These are phyloP conservation scores for Hymenoscyphus infarciens DNA, from an alignment of 2,329 filamentous ascomycete species.

Conservation along the genomic window DNA sequence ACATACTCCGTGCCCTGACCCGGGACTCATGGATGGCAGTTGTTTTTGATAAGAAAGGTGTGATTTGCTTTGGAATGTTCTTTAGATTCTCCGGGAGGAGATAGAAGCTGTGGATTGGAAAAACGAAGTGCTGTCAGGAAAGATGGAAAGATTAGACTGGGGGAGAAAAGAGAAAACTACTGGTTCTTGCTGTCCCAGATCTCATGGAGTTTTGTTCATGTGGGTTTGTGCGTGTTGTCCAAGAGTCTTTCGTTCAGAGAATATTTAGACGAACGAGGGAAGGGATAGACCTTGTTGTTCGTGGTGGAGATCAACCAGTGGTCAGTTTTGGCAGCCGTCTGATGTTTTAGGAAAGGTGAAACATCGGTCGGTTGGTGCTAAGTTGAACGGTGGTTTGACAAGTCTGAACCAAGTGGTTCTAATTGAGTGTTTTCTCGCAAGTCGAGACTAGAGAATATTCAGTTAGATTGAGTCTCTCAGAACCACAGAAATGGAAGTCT, in stretches of 20 bases:
- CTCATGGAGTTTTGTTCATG: neutral
- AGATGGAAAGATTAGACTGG: neutral
- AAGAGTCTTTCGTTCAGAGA: neutral
- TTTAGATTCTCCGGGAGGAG: neutral
- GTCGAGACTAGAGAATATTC: neutral
- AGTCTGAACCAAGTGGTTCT: neutral
- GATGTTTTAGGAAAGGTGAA: neutral
- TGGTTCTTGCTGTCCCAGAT: neutral
- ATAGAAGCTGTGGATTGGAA: neutral
- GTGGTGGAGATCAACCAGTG: neutral
- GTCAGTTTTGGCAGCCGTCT: neutral
- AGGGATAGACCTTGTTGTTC: neutral
- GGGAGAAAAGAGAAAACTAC: neutral
- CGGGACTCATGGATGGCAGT: too few relatives aligned
- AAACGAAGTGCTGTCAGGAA: neutral
- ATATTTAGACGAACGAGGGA: neutral
- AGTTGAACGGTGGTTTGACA: neutral
- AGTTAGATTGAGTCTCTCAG: neutral
- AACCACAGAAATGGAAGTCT: too few relatives aligned
- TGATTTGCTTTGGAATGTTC: too few relatives aligned
- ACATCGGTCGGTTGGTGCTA: neutral
- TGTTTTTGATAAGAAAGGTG: too few relatives aligned
- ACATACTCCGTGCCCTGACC: too few relatives aligned
- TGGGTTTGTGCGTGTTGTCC: constrained; percentile 1
- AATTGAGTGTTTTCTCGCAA: neutral